phyloP scores from a whole-genome alignment of 129 eudicot genomes.

The Tanacetum coccineum region DNA sequence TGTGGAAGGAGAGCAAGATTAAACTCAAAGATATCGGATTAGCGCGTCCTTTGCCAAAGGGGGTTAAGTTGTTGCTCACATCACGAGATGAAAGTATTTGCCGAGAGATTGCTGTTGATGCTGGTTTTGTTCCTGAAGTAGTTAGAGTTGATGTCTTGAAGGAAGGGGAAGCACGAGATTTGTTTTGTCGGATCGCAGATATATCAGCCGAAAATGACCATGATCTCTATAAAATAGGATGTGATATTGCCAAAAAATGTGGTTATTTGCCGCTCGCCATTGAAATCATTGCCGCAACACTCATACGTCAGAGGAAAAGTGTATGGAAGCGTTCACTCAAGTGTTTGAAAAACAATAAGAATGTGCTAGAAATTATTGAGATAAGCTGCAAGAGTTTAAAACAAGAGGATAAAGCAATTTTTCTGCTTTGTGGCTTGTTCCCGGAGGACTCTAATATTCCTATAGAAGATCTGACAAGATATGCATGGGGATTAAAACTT shows the following conservation, averaged over 20 bases:
- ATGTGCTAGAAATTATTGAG: neutral
- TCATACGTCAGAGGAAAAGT: neutral
- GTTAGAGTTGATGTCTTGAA: neutral
- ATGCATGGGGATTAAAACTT: no score
- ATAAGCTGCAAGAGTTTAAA: neutral
- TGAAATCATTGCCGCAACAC: neutral
- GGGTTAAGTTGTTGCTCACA: neutral
- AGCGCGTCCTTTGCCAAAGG: slow-evolving; percentile 5
- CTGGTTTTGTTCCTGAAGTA: neutral
- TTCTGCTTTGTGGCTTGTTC: slow-evolving; percentile 4
- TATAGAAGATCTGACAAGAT: neutral
- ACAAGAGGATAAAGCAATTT: neutral
- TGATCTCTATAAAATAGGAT: neutral
- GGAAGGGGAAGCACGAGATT: neutral
- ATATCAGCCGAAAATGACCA: neutral
- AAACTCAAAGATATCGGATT: neutral
- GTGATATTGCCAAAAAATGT: neutral
- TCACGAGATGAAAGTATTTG: neutral
- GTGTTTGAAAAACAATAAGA: neutral
- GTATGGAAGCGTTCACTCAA: neutral
- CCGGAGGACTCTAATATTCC: no score
- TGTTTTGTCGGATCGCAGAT: neutral
- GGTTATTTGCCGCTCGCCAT: neutral
- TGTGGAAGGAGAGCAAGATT: neutral
- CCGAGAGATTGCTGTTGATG: neutral